Base-by-base conservation (phyloP, 805 yeast species). In the Metschnikowia anglica region DNA sequence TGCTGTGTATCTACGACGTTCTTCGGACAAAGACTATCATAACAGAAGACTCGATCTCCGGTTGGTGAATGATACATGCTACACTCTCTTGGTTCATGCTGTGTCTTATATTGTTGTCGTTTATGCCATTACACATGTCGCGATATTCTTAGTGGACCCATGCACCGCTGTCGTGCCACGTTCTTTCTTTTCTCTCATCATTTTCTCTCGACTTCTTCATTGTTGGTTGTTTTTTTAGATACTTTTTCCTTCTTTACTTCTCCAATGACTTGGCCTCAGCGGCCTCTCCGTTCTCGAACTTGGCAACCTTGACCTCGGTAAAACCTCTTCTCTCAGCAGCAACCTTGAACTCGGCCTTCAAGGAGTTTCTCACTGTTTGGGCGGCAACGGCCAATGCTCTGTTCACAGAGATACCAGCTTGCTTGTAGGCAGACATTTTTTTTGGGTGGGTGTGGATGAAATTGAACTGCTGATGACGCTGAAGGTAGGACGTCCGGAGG, bases 361-460 rank as follows among this genome's bases (percentile, higher is more conserved):
- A 80, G 39, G 97, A 83, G 59, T 77, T 74, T 75, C 97, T 88
- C 57, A 88, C 80, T 50, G 95, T 79, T 66, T 81, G 81, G 62
- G 97, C 96, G 61, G 97, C 87, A 62, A 91, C 77, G 55, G 96
- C 80, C 68, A 90, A 77, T 72, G 91, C 91, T 68, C 83, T 86
- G 85, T 87, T 88, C 75, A 85, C 81, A 54, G 74, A 62, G 45
- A 70, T 70, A 47, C 75, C 75, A 41, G 75, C 75, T 70, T 70
- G 75, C 61, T 70, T 69, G 66, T 68, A 66, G 60, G 74, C 72
- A 58, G 74, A 68, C 75, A 70, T 70, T 29, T 21, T 44, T n/a
- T 39, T n/a, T 28, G 26, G n/a, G n/a, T n/a, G n/a, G n/a, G 39
- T 37, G 36, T 36, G 25, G 12, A 18, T n/a, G 12, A 21, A 6